Evolutionary conservation across 2,329 filamentous ascomycete species (phyloP).

Genomic region (Aplosporella prunicola): DNA sequence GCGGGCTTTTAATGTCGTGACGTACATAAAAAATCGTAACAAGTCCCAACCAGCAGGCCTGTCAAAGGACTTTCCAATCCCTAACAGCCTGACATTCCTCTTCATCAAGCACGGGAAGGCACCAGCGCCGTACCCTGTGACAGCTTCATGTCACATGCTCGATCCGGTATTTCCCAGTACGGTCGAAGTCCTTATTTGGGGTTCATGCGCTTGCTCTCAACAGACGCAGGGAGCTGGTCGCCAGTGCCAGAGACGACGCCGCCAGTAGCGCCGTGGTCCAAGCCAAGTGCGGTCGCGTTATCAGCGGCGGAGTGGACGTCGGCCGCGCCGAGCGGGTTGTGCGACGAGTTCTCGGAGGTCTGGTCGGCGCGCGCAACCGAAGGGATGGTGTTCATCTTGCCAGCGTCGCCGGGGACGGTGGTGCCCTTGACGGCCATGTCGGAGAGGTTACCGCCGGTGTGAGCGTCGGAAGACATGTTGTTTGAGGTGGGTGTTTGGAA

Average conservation of each 20-base stretch:
- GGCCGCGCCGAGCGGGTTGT: constrained; percentile 27
- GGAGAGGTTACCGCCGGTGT: constrained; percentile 25
- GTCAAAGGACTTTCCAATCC: too few species aligned
- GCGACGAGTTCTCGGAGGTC: constrained; percentile 18
- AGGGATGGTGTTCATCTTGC: constrained; percentile 36
- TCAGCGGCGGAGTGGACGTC: constrained; percentile 36
- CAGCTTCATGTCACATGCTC: too few species aligned
- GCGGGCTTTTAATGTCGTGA: too few species aligned
- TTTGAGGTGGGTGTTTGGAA: background rate
- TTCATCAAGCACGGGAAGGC: too few species aligned
- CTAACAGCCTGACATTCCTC: too few species aligned
- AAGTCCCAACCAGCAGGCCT: too few species aligned
- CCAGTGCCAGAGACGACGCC: constrained; percentile 28
- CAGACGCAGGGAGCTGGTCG: constrained; percentile 20
- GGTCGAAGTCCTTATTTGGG: constrained; percentile 17
- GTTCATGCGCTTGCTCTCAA: constrained; percentile 26
- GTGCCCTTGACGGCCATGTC: constrained; percentile 29
- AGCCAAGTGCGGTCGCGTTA: constrained; percentile 37
- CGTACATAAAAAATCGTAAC: background rate
- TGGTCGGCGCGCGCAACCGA: constrained; percentile 42
- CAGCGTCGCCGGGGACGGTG: constrained; percentile 38
- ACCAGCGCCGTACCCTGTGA: too few species aligned
- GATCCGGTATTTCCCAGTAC: too few species aligned
- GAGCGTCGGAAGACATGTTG: constrained; percentile 15
- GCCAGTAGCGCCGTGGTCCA: constrained; percentile 24